Evolutionary conservation across 768 basidiomycete genomes (phyloP).

Genomic region (Xerocomellus chrysenteron): DNA sequence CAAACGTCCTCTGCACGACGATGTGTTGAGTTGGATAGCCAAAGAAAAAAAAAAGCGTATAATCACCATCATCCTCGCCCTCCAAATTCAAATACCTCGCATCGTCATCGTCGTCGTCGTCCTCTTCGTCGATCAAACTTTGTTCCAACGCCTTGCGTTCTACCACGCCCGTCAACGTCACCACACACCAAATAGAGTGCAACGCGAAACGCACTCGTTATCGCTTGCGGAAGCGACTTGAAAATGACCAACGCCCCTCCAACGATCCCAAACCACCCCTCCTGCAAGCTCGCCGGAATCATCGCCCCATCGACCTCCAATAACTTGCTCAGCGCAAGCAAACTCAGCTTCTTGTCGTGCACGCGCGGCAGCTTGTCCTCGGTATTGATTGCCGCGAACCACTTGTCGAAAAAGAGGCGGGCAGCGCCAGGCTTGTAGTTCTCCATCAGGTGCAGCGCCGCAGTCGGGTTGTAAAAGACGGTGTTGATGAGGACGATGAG

Average conservation of each 20-base stretch:
- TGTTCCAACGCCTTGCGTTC: constrained; percentile 64
- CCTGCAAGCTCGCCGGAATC: constrained; percentile 59
- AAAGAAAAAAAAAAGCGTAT: not conserved
- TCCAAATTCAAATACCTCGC: constrained; percentile 55
- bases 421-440: constrained; percentile 54
- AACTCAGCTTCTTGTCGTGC: constrained; percentile 85
- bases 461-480: constrained; percentile 79
- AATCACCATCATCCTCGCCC: constrained; percentile 60
- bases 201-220: constrained; percentile 53
- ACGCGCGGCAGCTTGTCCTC: constrained; percentile 70
- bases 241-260: constrained; percentile 70
- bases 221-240: constrained; percentile 73
- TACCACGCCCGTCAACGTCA: constrained; percentile 24
- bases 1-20: constrained; percentile 70
- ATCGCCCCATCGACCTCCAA: constrained; percentile 62
- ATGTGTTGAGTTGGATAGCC: not conserved
- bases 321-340: constrained; percentile 72
- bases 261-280: constrained; percentile 77
- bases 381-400: constrained; percentile 73
- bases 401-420: constrained; percentile 77
- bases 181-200: not conserved
- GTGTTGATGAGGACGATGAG: constrained; percentile 82
- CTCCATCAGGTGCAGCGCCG: constrained; percentile 77
- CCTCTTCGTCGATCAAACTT: constrained; percentile 40
- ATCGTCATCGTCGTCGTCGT: constrained; percentile 52